Base-by-base conservation (phyloP, 805 yeast species). In the Henningerozyma blattae region DNA sequence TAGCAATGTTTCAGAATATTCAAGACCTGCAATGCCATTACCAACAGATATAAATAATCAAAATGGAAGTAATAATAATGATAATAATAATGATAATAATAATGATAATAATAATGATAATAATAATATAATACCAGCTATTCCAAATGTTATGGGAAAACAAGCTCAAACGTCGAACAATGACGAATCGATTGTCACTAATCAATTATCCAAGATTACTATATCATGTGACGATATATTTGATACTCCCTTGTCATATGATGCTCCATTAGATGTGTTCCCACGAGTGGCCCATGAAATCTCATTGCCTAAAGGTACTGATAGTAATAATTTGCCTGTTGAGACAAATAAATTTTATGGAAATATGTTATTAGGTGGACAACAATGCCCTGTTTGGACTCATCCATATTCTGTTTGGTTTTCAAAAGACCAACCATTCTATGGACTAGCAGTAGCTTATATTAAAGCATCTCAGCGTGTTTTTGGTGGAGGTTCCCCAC, bases 301-400 rank as follows among this genome's bases (percentile, higher is more conserved):
- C 15, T 20, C 44, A 10, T 30, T 44, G 15, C 65, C 65, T 9
- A 15, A 42, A 6, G 48, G 43, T 28, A 39, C 48, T 19, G 27
- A 41, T 15, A 48, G 47, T 24, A 41, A 39, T 24, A 31, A 40
- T 27, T 40, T 39, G 8, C 77, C 85, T 1, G 64, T 77, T 19
- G 77, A 77, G 39, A 82, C 94, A 6, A 82, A 82, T 53, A 81
- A 82, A 48, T 82, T 81, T 48, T 82, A 75, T 52, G 77, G 79
- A 27, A 82, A 82, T 54, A 56, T 82, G 51, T 55, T 81, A 8
- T 64, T 82, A 24, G 84, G 65, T 1, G 67, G 68, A 37, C 87
- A 79, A 47, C 69, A 74, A 2, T 62, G 70, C 36, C 82, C 87
- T 0, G 69, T 73, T 0, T 82, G 86, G 85, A 73, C 89, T 1